A percentile compares a stretch with the other conserved stretches of the same genome.
Conservation (phyloP, 2,329 filamentous ascomycete genomes). For the Colletotrichum sansevieriae region DNA sequence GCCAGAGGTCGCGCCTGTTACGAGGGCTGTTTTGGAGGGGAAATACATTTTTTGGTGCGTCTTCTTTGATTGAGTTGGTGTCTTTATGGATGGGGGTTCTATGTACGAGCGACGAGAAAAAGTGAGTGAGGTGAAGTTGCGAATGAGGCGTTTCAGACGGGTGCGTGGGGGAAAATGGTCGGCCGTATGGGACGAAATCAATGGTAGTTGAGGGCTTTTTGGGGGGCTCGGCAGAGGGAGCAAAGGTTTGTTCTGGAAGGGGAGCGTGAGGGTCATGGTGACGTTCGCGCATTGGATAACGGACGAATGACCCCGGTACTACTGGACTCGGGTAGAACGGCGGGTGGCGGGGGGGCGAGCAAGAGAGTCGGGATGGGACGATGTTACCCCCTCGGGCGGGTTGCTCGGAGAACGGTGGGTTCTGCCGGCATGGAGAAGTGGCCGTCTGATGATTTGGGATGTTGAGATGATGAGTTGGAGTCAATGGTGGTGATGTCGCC, state of each 20-base stretch:
- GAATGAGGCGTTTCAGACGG: not conserved
- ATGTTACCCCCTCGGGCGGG: slow-evolving; percentile 22
- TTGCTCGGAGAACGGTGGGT: not conserved
- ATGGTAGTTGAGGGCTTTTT: not conserved
- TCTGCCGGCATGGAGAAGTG: not conserved
- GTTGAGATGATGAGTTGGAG: too few relatives aligned
- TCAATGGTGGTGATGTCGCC: too few relatives aligned
- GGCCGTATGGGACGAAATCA: slow-evolving; percentile 1
- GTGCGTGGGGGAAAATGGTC: too few relatives aligned
- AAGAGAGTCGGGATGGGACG: slow-evolving; percentile 15
- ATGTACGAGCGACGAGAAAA: too few relatives aligned
- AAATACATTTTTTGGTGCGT: slow-evolving; percentile 58
- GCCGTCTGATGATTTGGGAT: too few relatives aligned
- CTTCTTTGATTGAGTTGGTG: too few relatives aligned
- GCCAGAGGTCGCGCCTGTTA: slow-evolving; percentile 67
- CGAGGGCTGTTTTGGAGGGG: slow-evolving; percentile 66
- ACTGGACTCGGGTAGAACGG: not conserved
- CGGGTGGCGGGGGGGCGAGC: not conserved
- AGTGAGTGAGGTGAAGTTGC: not conserved
- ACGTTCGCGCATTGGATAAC: slow-evolving; percentile 6
- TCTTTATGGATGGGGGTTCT: too few relatives aligned
- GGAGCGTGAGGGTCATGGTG: slow-evolving; percentile 21
- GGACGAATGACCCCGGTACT: too few relatives aligned
- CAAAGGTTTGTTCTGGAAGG: not conserved
- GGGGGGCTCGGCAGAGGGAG: not conserved